Conservation (phyloP, 768 basidiomycete species). For the Myochromella boudieri region DNA sequence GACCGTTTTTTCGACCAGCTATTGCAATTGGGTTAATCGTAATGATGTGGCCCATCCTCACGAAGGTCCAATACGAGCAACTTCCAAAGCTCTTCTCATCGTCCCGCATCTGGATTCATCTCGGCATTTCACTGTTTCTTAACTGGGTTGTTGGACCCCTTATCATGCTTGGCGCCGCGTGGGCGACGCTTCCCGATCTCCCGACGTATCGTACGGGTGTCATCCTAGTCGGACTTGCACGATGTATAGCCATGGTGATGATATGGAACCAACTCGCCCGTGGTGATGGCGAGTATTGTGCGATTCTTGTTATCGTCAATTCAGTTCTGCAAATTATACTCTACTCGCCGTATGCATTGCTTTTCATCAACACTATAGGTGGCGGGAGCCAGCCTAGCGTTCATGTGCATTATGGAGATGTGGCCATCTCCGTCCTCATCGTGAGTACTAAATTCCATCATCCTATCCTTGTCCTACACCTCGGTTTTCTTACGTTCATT, state of each 20-base stretch:
- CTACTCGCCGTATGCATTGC: slow-evolving; percentile 70
- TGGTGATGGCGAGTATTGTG: slow-evolving; percentile 73
- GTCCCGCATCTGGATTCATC: slow-evolving; percentile 60
- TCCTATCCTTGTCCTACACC: too few relatives aligned
- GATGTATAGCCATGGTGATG: slow-evolving; percentile 75
- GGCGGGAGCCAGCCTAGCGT: slow-evolving; percentile 35
- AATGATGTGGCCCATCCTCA: slow-evolving; percentile 87
- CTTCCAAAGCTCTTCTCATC: slow-evolving; percentile 58
- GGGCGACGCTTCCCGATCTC: slow-evolving; percentile 82
- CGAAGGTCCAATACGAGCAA: slow-evolving; percentile 75
- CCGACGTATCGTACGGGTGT: slow-evolving; percentile 76
- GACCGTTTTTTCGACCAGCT: slow-evolving; percentile 38
- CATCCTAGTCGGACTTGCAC: slow-evolving; percentile 77
- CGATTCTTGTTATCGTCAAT: slow-evolving; percentile 79
- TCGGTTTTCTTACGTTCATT: too few relatives aligned
- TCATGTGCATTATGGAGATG: slow-evolving; percentile 54
- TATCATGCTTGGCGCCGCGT: slow-evolving; percentile 82
- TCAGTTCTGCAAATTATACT: slow-evolving; percentile 76
- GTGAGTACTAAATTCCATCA: slow-evolving; percentile 47
- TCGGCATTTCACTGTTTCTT: slow-evolving; percentile 63
- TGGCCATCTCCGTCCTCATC: slow-evolving; percentile 69
- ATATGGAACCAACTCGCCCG: slow-evolving; percentile 78
- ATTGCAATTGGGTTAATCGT: slow-evolving; percentile 79
- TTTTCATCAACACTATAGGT: slow-evolving; percentile 75
- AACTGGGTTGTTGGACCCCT: slow-evolving; percentile 85